Percentiles rank a stretch among this genome's conserved stretches.
phyloP scores from a whole-genome alignment of 2,329 filamentous ascomycete genomes.

The Fusarium lateritium region DNA sequence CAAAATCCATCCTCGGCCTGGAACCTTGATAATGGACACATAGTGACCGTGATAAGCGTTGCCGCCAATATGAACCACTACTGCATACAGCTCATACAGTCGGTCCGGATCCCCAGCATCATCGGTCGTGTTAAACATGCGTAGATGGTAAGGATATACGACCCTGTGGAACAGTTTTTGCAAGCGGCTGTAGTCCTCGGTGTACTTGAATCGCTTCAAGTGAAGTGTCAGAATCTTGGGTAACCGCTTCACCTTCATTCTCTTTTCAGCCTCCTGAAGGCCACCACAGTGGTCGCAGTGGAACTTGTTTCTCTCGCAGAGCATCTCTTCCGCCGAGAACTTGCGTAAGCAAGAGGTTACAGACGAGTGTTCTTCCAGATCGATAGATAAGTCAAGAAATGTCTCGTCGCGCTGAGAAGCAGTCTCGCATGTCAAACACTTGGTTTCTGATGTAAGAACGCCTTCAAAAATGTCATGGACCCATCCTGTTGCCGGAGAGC shows the following conservation, averaged over 20 bases:
- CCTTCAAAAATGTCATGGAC: constrained; percentile 98
- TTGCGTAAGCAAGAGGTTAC: constrained; percentile 96
- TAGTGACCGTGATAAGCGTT: constrained; percentile 99
- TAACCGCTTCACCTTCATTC: constrained; percentile 98
- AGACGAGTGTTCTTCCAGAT: constrained; percentile 94
- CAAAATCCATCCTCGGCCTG: constrained; percentile 93
- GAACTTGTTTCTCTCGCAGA: constrained; percentile 98
- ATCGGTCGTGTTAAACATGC: constrained; percentile 97
- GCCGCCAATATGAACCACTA: constrained; percentile 96
- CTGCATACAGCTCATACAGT: constrained; percentile 95
- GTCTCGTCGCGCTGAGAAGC: constrained; percentile 95
- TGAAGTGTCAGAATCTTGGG: constrained; percentile 94
- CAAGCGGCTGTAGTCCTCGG: constrained; percentile 91
- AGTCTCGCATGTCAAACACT: constrained; percentile 96
- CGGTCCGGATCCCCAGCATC: constrained; percentile 94
- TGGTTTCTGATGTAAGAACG: constrained; percentile 93
- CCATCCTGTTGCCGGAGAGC: constrained; percentile 82
- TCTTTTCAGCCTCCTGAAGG: constrained; percentile 96
- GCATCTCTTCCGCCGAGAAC: constrained; percentile 98
- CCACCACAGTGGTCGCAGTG: constrained; percentile 98
- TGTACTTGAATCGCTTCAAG: constrained; percentile 98
- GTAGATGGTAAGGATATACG: constrained; percentile 95
- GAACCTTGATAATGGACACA: constrained; percentile 96
- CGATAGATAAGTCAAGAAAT: constrained; percentile 95
- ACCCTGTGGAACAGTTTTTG: constrained; percentile 98